phyloP scores from a whole-genome alignment of 192 early-diverging fungal species.

The Cladochytrium replicatum region DNA sequence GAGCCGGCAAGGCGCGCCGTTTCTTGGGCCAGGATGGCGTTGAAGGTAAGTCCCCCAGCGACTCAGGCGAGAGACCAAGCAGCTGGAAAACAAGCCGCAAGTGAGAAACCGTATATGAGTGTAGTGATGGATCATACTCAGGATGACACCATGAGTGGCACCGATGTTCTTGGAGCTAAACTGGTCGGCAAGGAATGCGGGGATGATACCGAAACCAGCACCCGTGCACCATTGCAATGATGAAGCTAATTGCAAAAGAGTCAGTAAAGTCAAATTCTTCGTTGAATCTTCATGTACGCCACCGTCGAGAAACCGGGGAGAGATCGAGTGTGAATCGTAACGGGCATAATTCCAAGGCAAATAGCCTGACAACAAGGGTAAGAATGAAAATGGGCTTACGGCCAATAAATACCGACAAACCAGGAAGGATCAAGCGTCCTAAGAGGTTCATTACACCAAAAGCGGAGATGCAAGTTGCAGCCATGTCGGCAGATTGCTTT shows the following conservation, averaged over 20 bases:
- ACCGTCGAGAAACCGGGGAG: slow-evolving; percentile 54
- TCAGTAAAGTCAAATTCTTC: too few relatives aligned
- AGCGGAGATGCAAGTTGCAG: slow-evolving; percentile 21
- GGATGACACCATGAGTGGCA: slow-evolving; percentile 61
- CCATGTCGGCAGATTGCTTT: slow-evolving; percentile 2
- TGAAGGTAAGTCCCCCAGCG: slow-evolving; percentile 61
- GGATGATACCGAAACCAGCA: slow-evolving; percentile 66
- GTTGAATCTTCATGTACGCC: too few relatives aligned
- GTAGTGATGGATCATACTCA: too few relatives aligned
- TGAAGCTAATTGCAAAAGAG: slow-evolving; percentile 55
- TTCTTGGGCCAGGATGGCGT: too few relatives aligned
- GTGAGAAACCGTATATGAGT: too few relatives aligned
- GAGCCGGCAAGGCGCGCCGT: too few relatives aligned
- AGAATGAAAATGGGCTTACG: slow-evolving; percentile 61
- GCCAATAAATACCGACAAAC: slow-evolving; percentile 28
- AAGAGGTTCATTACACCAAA: slow-evolving; percentile 23
- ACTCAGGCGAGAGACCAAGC: slow-evolving; percentile 67
- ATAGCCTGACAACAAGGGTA: slow-evolving; percentile 48
- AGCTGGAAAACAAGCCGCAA: too few relatives aligned
- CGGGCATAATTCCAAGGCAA: slow-evolving; percentile 48
- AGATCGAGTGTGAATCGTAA: slow-evolving; percentile 36
- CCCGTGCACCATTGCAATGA: slow-evolving; percentile 63
- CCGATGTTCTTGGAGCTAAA: slow-evolving; percentile 70
- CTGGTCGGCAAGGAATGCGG: slow-evolving; percentile 66
- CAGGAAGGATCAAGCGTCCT: slow-evolving; percentile 22